Evolutionary conservation across 352 stramenopile species (phyloP).

Genomic region (Elongisporangium undulatum): DNA sequence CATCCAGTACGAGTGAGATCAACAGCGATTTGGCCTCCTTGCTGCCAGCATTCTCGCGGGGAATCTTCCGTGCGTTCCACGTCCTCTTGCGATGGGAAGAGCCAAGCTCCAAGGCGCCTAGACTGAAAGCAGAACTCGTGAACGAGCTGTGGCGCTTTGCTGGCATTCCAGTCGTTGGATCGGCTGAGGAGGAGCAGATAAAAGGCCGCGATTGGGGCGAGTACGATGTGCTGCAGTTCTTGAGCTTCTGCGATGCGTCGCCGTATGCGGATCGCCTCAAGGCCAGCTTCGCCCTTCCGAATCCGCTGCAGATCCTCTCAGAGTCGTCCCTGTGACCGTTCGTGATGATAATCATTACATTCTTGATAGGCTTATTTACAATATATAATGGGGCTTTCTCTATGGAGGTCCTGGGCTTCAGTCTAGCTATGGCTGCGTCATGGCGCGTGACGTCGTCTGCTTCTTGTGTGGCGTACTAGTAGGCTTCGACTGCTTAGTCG

Average conservation of each 20-base stretch:
- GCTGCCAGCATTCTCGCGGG: constrained; percentile 30
- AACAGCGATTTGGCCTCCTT: constrained; percentile 26
- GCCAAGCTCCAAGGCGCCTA: background rate
- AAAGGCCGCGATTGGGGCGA: background rate
- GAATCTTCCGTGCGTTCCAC: constrained; percentile 30
- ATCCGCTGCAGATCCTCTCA: constrained; percentile 33
- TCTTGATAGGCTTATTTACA: background rate
- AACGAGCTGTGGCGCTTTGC: constrained; percentile 18
- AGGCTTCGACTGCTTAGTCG: no score
- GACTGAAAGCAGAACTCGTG: background rate
- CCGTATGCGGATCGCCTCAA: constrained; percentile 7
- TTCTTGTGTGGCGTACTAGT: no score
- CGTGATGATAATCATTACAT: background rate
- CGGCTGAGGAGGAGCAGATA: background rate
- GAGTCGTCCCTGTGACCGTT: constrained; percentile 5
- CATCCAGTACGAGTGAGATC: constrained; percentile 19
- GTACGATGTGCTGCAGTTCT: constrained; percentile 13
- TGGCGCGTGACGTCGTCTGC: background rate
- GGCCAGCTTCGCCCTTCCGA: constrained; percentile 29
- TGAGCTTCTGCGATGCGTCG: constrained; percentile 24
- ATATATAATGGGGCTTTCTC: background rate
- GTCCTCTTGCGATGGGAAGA: constrained; percentile 15
- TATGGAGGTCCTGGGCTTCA: background rate
- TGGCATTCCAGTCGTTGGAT: constrained; percentile 1
- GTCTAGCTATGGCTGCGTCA: no score